phyloP scores from a whole-genome alignment of 139 green algal genomes.

The Haematococcus sp. region DNA sequence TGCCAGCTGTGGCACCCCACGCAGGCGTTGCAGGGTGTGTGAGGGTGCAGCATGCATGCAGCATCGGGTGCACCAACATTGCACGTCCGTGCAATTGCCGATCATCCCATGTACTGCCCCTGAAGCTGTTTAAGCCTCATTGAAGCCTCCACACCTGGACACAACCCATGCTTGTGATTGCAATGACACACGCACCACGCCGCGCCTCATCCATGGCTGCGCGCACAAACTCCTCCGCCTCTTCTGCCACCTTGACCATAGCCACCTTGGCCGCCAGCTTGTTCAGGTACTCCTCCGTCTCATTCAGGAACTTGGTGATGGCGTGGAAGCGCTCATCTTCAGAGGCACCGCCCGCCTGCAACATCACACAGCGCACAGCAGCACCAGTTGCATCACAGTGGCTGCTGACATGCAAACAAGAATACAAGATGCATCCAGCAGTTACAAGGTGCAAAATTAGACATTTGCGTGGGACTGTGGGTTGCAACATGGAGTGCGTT shows the following conservation, averaged over 20 bases:
- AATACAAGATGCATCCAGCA: not conserved
- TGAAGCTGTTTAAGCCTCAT: too few species aligned
- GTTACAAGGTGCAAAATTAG: not conserved
- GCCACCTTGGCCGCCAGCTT: conserved; percentile 82
- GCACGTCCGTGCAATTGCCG: too few species aligned
- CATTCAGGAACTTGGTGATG: conserved; percentile 80
- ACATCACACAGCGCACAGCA: not conserved
- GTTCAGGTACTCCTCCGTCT: conserved; percentile 96
- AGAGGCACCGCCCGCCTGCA: conserved; percentile 9
- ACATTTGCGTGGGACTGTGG: too few species aligned
- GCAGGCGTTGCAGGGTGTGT: not conserved
- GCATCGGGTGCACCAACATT: too few species aligned
- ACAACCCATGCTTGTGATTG: too few species aligned
- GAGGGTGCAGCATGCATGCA: not conserved
- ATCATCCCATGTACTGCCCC: too few species aligned
- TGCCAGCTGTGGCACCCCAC: conserved; percentile 5
- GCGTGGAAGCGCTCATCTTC: conserved; percentile 33
- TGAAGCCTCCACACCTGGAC: too few species aligned
- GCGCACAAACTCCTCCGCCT: conserved; percentile 16
- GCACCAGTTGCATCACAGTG: too few species aligned
- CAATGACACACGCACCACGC: conserved; percentile 17
- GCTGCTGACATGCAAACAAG: too few species aligned
- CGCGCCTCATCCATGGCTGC: conserved; percentile 42
- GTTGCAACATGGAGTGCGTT: too few species aligned
- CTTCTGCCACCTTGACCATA: conserved; percentile 10